Conservation (phyloP, 2,329 filamentous ascomycete genomes). For the Trichoderma pleuroti region DNA sequence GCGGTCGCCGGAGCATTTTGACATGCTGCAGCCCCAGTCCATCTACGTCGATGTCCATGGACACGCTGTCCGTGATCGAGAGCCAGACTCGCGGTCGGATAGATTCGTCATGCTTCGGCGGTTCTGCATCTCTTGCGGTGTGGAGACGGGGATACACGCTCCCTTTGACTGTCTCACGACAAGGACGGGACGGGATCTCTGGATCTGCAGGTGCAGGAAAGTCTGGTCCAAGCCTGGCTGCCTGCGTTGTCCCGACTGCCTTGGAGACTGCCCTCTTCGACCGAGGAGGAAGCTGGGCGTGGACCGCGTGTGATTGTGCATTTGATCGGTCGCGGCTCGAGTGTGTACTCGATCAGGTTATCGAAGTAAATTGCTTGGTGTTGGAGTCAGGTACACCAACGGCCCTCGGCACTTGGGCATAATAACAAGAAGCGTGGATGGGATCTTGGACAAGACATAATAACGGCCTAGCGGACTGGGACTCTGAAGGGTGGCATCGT, state of each 20-base stretch:
- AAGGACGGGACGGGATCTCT: constrained; percentile 37
- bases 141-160: constrained; percentile 36
- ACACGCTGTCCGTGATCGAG: constrained; percentile 30
- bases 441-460: neutral
- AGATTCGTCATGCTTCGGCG: constrained; percentile 35
- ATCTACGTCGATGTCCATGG: constrained; percentile 34
- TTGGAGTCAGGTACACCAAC: neutral
- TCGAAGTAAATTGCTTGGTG: too few species aligned
- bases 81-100: constrained; percentile 28
- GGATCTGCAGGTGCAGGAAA: constrained; percentile 38
- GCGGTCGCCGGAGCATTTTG: constrained; percentile 38
- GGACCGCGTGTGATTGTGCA: constrained; percentile 11
- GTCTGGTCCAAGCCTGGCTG: constrained; percentile 37
- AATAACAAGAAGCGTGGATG: neutral
- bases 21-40: constrained; percentile 34
- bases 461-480: constrained; percentile 4
- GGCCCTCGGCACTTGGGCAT: neutral
- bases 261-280: constrained; percentile 35
- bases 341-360: neutral
- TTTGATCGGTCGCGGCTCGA: neutral
- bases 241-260: constrained; percentile 36
- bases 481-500: neutral
- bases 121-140: constrained; percentile 43
- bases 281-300: constrained; percentile 31
- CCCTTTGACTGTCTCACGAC: constrained; percentile 39